These are phyloP conservation scores for Periconia macrospinosa DNA, from an alignment of 2,329 filamentous ascomycete species.

Conservation along the genomic window DNA sequence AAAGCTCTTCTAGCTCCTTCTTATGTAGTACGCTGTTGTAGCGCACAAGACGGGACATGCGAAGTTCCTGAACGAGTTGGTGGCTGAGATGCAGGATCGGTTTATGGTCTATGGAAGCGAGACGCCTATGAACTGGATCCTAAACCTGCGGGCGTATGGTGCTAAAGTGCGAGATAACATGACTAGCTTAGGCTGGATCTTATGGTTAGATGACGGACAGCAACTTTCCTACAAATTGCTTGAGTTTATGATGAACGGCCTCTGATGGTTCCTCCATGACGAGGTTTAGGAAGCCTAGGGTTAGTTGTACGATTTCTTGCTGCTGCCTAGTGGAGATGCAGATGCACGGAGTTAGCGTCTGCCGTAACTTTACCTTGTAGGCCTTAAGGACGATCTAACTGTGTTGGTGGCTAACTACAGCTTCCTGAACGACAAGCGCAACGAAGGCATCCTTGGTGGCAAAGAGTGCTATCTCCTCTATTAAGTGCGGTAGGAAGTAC, in stretches of 20 bases:
- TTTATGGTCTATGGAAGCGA: background rate
- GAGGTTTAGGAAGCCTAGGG: too few relatives aligned
- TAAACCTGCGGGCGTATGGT: background rate
- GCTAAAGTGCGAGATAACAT: background rate
- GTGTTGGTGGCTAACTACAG: too few relatives aligned
- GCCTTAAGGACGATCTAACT: too few relatives aligned
- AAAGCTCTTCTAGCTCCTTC: background rate
- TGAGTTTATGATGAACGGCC: background rate
- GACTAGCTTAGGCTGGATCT: background rate
- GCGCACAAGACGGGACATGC: background rate
- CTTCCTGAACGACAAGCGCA: too few relatives aligned
- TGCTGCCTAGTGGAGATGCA: background rate
- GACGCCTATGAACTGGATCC: background rate
- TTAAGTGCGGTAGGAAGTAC: too few relatives aligned
- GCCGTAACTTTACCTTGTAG: too few relatives aligned
- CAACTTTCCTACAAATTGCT: background rate
- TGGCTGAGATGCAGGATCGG: background rate
- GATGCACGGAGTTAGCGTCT: background rate
- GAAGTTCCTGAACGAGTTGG: background rate
- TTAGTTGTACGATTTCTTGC: too few relatives aligned
- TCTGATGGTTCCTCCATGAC: too few relatives aligned
- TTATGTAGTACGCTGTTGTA: background rate
- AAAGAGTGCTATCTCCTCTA: too few relatives aligned
- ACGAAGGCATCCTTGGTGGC: too few relatives aligned
- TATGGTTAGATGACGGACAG: background rate